phyloP scores from a whole-genome alignment of 176 grass and related monocot species.

The Elaeis guineensis region DNA sequence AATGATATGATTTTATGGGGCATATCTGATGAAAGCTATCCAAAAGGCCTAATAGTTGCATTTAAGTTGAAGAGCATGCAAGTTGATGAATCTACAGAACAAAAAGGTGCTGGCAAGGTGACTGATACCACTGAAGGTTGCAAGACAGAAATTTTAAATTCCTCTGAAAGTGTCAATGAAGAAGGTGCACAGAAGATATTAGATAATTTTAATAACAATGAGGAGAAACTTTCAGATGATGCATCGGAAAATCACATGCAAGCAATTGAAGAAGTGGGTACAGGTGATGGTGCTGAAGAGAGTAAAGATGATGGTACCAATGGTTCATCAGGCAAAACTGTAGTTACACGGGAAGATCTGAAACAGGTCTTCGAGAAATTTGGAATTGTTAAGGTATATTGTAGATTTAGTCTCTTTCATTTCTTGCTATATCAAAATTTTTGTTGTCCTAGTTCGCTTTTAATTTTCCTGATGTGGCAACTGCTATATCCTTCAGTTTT shows the following conservation, averaged over 20 bases:
- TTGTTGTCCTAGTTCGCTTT: too few relatives aligned
- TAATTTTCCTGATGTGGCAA: too few relatives aligned
- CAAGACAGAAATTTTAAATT: conserved; percentile 22
- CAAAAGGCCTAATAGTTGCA: conserved; percentile 75
- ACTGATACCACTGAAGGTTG: conserved; percentile 11
- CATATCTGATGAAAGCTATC: conserved; percentile 40
- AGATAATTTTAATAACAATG: conserved; percentile 8
- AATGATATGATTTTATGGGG: conserved; percentile 11
- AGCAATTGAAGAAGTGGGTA: conserved; percentile 9
- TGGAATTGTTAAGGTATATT: conserved; percentile 77
- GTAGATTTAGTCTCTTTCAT: background rate
- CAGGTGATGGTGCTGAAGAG: conserved; percentile 12
- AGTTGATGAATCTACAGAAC: conserved; percentile 17
- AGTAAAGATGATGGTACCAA: conserved; percentile 15
- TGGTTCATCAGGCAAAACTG: conserved; percentile 17
- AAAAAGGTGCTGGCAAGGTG: conserved; percentile 35
- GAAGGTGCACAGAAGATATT: conserved; percentile 23
- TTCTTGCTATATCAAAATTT: too few relatives aligned
- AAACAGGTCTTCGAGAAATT: conserved; percentile 71
- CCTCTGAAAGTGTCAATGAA: conserved; percentile 15
- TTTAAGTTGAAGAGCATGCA: conserved; percentile 76
- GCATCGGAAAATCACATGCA: conserved; percentile 7
- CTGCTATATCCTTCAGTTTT: too few relatives aligned
- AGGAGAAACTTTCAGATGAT: conserved; percentile 27
- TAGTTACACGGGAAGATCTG: conserved; percentile 66